Evolutionary conservation across 768 basidiomycete species (phyloP), one percentile per base, ranked within the genome.

Genomic region (Serendipita sp.): DNA sequence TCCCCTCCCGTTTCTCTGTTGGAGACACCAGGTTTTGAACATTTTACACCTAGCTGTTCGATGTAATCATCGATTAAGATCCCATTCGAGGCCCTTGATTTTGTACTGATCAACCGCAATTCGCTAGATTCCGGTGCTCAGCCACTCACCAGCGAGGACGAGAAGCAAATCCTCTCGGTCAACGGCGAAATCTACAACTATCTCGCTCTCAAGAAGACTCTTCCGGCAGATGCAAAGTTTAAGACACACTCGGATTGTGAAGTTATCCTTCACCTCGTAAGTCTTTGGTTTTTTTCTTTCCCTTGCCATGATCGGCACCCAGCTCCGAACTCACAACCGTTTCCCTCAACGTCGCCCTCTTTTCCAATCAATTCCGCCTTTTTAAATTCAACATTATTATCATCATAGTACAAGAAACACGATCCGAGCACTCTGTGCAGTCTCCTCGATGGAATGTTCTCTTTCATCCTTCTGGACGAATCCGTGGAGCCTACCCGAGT

Each of bases 131-230:
- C 93, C 41, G 96, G 96, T 65, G 96, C 96, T 20, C 96, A 99
- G 71, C 96, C 96, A 14, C 79, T 99, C 48, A 73, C 85, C 63
- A 92, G 87, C 74, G 82, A 89, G 24, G 91, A 97, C 67, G 87
- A 84, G 61, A 88, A 86, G 68, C 69, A 84, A 65, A 81, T 86
- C 66, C 85, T 99, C 61, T 82, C 88, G 63, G 96, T 99, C 71
- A 99, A 99, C 74, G 96, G 96, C 60, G 96, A 99, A 75, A 98
- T 99, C 69, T 99, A 99, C 80, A 99, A 98, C 78, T 91, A 98
- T 71, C 74, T 89, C 62, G 79, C 85, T 17, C 82, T 98, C 60
- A 82, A 90, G 63, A 80, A 83, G 60, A 75, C 73, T 26, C 74
- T 92, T 61, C 83, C 81, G 41, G 71, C 81, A 45, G 78, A 75